Percentiles rank a stretch among this genome's conserved stretches.
phyloP scores from a whole-genome alignment of 2,329 filamentous ascomycete species.

The Aspergillus awamori region DNA sequence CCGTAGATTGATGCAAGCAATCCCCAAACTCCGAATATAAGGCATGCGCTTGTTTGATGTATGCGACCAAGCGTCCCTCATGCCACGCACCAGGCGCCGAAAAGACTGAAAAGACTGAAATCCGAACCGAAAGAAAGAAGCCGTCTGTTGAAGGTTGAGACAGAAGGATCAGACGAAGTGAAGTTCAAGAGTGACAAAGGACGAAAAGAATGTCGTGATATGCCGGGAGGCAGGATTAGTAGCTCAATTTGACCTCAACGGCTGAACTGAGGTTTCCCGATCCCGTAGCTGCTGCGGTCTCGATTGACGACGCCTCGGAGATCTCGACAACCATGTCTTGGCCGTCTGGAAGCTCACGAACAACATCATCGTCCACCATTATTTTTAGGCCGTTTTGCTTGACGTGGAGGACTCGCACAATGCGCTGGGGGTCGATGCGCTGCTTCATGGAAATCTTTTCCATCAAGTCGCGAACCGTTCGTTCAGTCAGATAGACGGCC shows the following conservation, averaged over 20 bases:
- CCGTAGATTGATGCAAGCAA: conserved; percentile 23
- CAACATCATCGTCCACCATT: conserved; percentile 86
- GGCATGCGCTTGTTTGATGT: conserved; percentile 7
- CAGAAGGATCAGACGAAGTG: conserved; percentile 16
- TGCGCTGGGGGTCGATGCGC: conserved; percentile 71
- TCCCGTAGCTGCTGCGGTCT: conserved; percentile 28
- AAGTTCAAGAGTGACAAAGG: conserved; percentile 10
- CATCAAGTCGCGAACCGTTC: conserved; percentile 74
- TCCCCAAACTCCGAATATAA: conserved; percentile 21
- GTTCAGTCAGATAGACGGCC: conserved; percentile 80
- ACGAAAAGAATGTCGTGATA: conserved; percentile 17
- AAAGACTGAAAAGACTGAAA: neutral
- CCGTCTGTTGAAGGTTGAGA: neutral
- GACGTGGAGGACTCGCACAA: conserved; percentile 72
- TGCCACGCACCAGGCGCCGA: conserved; percentile 26
- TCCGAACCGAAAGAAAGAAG: neutral
- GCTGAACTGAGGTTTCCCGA: conserved; percentile 25
- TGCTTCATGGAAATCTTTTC: conserved; percentile 76
- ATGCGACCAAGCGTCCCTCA: conserved; percentile 13
- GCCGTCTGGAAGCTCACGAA: conserved; percentile 80
- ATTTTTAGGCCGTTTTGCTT: conserved; percentile 77
- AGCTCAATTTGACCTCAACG: conserved; percentile 58
- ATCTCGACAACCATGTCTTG: conserved; percentile 81
- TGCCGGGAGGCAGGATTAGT: conserved; percentile 45
- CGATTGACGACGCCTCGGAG: conserved; percentile 59